These are phyloP conservation scores for Peronospora belbahrii DNA, from an alignment of 352 stramenopile genomes.

Conservation along the genomic window DNA sequence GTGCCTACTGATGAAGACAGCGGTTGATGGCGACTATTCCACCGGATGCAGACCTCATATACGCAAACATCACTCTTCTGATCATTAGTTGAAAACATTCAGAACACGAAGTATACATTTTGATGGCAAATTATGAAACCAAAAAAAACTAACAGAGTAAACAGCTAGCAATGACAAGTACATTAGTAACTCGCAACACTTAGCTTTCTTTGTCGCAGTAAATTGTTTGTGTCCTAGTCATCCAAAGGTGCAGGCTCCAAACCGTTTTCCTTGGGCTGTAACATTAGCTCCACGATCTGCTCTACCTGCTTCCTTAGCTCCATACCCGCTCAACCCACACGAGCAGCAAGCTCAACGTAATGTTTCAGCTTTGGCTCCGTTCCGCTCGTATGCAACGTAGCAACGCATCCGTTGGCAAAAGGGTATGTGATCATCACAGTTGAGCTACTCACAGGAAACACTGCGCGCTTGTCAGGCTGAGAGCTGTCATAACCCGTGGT, in stretches of 20 bases:
- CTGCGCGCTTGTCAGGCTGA: slow-evolving; percentile 81
- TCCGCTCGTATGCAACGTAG: slow-evolving; percentile 95
- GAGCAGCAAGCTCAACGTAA: slow-evolving; percentile 91
- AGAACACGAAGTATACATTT: slow-evolving; percentile 22
- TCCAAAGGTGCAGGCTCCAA: slow-evolving; percentile 42
- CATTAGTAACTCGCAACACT: too few species aligned
- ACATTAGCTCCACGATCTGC: slow-evolving; percentile 74
- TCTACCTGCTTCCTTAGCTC: slow-evolving; percentile 59
- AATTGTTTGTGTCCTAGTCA: not conserved
- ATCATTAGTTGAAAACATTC: slow-evolving; percentile 10
- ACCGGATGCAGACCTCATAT: slow-evolving; percentile 12
- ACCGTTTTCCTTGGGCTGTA: slow-evolving; percentile 74
- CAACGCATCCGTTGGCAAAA: slow-evolving; percentile 93
- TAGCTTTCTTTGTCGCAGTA: not conserved
- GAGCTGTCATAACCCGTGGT: slow-evolving; percentile 84
- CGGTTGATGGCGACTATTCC: slow-evolving; percentile 7
- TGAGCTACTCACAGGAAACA: slow-evolving; percentile 88
- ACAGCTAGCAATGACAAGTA: too few species aligned
- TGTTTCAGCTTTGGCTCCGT: slow-evolving; percentile 99
- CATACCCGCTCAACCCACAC: slow-evolving; percentile 49
- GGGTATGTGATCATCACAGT: slow-evolving; percentile 96
- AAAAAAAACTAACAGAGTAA: slow-evolving; percentile 19
- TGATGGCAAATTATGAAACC: slow-evolving; percentile 14
- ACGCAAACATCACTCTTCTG: slow-evolving; percentile 7
- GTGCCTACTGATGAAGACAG: slow-evolving; percentile 33